Conservation (phyloP, 1,284 basidiomycete species). For the Apiotrichum porosum region DNA sequence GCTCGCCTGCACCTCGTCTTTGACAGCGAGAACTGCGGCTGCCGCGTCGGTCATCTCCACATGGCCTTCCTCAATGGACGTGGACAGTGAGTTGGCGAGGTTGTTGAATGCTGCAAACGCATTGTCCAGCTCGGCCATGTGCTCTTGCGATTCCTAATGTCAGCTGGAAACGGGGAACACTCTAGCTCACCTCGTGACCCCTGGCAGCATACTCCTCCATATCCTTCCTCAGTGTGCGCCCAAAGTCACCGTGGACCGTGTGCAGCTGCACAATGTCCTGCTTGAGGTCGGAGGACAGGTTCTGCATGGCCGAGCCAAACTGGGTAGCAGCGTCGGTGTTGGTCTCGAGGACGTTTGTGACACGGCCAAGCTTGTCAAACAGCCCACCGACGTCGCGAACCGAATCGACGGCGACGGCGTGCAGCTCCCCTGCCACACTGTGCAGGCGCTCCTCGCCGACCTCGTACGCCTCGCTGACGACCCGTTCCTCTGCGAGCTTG, state of each 20-base stretch:
- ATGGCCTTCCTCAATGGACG: slow-evolving; percentile 56
- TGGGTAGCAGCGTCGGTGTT: slow-evolving; percentile 64
- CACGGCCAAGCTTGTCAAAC: slow-evolving; percentile 80
- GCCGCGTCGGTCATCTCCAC: slow-evolving; percentile 56
- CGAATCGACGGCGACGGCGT: slow-evolving; percentile 62
- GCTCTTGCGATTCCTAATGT: slow-evolving; percentile 23
- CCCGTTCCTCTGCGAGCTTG: slow-evolving; percentile 68
- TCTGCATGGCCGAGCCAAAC: slow-evolving; percentile 59
- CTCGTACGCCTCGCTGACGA: slow-evolving; percentile 70
- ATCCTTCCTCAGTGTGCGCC: slow-evolving; percentile 56
- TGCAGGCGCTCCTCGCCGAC: slow-evolving; percentile 68
- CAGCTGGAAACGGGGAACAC: slow-evolving; percentile 7
- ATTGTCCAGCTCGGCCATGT: slow-evolving; percentile 32
- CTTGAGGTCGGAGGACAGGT: slow-evolving; percentile 61
- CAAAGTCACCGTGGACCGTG: slow-evolving; percentile 48
- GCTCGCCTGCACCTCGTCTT: slow-evolving; percentile 40
- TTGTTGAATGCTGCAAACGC: slow-evolving; percentile 59
- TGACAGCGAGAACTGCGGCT: slow-evolving; percentile 38
- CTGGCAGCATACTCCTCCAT: slow-evolving; percentile 57
- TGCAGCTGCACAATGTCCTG: slow-evolving; percentile 54
- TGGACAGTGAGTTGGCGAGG: slow-evolving; percentile 58
- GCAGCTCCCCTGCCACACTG: slow-evolving; percentile 64
- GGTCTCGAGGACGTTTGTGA: slow-evolving; percentile 59
- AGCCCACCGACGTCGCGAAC: slow-evolving; percentile 67
- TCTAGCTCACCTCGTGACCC: slow-evolving; percentile 39